Evolutionary conservation across 106 monocot genomes (phyloP).

Genomic region (Acanthochlamys bracteata): DNA sequence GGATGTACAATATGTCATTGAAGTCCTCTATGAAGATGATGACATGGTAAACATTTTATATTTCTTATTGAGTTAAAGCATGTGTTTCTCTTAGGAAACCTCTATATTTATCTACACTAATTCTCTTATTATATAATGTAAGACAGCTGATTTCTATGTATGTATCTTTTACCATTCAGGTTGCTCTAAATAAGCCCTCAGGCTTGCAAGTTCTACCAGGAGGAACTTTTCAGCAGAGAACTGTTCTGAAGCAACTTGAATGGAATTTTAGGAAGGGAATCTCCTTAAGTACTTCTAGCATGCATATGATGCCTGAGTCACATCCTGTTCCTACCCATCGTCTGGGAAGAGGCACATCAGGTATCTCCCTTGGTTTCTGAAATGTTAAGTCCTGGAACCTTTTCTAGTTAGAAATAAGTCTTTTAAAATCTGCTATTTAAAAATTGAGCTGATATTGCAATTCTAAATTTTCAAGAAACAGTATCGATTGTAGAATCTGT

Average conservation of each 20-base stretch:
- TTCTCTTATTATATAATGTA: not conserved
- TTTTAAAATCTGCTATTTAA: too few species aligned
- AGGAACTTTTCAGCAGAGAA: conserved; percentile 93
- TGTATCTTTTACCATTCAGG: conserved; percentile 20
- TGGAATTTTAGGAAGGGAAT: conserved; percentile 36
- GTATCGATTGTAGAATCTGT: too few species aligned
- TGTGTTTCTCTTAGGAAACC: too few species aligned
- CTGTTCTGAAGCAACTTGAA: conserved; percentile 80
- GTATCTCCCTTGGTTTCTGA: conserved; percentile 10
- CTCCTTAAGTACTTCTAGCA: conserved; percentile 7
- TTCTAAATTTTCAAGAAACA: too few species aligned
- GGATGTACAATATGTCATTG: conserved; percentile 33
- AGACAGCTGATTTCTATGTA: not conserved
- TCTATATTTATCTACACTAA: not conserved
- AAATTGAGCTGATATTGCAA: too few species aligned
- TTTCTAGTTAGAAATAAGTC: too few species aligned
- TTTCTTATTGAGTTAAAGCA: too few species aligned
- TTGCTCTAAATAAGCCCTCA: conserved; percentile 86
- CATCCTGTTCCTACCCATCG: conserved; percentile 84
- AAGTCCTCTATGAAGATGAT: conserved; percentile 71
- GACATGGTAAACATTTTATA: conserved; percentile 30
- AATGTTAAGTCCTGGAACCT: conserved; percentile 1
- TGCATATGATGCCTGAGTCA: conserved; percentile 7
- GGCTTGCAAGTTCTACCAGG: conserved; percentile 96
- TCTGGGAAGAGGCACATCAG: conserved; percentile 94